A percentile compares a stretch with the other conserved stretches of the same genome.
These are phyloP conservation scores for Globisporangium alternatum DNA, from an alignment of 352 stramenopile species.

Conservation along the genomic window DNA sequence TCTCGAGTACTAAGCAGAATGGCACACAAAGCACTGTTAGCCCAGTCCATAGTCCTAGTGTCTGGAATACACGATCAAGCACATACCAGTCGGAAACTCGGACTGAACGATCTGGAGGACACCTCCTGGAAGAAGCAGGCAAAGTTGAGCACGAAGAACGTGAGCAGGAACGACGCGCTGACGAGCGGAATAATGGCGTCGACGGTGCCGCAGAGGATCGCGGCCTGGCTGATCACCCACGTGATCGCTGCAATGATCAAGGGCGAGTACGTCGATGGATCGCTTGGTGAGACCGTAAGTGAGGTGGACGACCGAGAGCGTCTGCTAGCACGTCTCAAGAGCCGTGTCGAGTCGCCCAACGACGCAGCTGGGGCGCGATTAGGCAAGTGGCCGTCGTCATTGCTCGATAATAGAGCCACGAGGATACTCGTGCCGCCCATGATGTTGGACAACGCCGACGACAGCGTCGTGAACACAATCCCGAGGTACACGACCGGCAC, in stretches of 20 bases:
- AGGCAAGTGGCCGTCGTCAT: not conserved
- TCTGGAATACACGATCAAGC: not conserved
- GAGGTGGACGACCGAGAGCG: not conserved
- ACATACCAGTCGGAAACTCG: slow-evolving; percentile 46
- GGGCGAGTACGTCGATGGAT: not conserved
- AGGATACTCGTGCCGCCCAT: slow-evolving; percentile 26
- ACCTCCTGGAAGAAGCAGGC: slow-evolving; percentile 55
- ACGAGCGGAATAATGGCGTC: slow-evolving; percentile 40
- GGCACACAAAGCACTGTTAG: not conserved
- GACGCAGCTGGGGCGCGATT: not conserved
- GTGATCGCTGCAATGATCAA: slow-evolving; percentile 7
- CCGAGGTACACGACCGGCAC: slow-evolving; percentile 42
- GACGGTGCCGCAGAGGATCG: slow-evolving; percentile 38
- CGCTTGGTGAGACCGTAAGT: not conserved
- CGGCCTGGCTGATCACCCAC: slow-evolving; percentile 32
- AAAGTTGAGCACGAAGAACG: slow-evolving; percentile 51
- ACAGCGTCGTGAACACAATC: slow-evolving; percentile 38
- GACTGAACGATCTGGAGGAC: slow-evolving; percentile 31
- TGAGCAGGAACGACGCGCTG: slow-evolving; percentile 41
- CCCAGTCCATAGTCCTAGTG: not conserved
- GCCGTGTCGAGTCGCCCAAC: not conserved
- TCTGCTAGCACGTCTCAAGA: not conserved
- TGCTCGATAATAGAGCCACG: slow-evolving; percentile 7
- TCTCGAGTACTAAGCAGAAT: slow-evolving; percentile 37
- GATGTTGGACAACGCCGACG: slow-evolving; percentile 49